A percentile compares a stretch with the other conserved stretches of the same genome.
These are phyloP conservation scores for Dispira parvispora DNA, from an alignment of 192 early-diverging fungal species.

Conservation along the genomic window DNA sequence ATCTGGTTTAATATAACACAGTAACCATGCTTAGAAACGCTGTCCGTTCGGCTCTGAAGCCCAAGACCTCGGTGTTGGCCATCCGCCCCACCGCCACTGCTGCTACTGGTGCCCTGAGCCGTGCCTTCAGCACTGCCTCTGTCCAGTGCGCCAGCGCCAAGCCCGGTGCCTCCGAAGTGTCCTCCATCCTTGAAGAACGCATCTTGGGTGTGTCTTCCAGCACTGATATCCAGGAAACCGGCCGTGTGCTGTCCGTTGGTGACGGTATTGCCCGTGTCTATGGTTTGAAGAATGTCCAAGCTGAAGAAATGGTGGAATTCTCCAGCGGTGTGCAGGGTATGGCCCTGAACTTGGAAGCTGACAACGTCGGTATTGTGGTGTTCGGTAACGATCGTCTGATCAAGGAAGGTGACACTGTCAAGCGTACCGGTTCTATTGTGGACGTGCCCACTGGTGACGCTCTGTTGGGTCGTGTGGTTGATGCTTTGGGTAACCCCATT, in stretches of 20 bases:
- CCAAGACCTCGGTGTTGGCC: slow-evolving; percentile 7
- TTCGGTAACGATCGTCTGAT: slow-evolving; percentile 99
- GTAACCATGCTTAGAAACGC: slow-evolving; percentile 32
- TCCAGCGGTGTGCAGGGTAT: slow-evolving; percentile 98
- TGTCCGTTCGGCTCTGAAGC: slow-evolving; percentile 24
- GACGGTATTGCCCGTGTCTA: slow-evolving; percentile 99
- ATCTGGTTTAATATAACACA: neutral
- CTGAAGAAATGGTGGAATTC: slow-evolving; percentile 99
- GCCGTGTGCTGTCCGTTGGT: slow-evolving; percentile 97
- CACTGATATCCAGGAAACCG: slow-evolving; percentile 92
- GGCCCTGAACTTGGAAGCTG: slow-evolving; percentile 98
- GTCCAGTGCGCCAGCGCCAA: slow-evolving; percentile 27
- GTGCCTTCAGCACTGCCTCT: slow-evolving; percentile 27
- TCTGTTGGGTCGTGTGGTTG: slow-evolving; percentile 95
- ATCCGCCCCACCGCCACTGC: slow-evolving; percentile 13
- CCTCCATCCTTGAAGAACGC: slow-evolving; percentile 94
- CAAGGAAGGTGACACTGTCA: slow-evolving; percentile 99
- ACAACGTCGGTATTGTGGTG: slow-evolving; percentile 99
- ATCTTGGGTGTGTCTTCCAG: slow-evolving; percentile 73
- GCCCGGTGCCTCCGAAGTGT: slow-evolving; percentile 81
- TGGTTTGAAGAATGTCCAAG: slow-evolving; percentile 93
- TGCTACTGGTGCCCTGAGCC: slow-evolving; percentile 22
- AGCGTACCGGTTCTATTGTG: slow-evolving; percentile 97
- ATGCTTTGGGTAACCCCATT: slow-evolving; percentile 98
- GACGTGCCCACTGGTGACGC: slow-evolving; percentile 93